These are phyloP conservation scores for Mucor lusitanicus DNA, from an alignment of 371 early-diverging fungal genomes.

Conservation along the genomic window DNA sequence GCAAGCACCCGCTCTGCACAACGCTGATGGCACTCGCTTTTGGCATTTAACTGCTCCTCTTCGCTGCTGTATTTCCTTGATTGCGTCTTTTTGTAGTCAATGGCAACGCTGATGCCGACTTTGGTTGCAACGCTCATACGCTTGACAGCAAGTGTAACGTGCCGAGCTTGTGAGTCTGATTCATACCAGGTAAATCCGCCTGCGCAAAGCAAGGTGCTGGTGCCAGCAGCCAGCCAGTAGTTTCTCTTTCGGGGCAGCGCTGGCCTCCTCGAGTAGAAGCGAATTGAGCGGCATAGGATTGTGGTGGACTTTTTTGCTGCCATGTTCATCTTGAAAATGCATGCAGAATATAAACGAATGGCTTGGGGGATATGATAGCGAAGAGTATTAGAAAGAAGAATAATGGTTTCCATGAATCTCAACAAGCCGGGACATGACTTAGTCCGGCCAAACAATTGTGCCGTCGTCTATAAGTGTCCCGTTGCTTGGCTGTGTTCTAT, in stretches of 20 bases:
- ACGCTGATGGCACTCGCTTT: conserved; percentile 42
- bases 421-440: neutral
- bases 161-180: conserved; percentile 36
- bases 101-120: conserved; percentile 47
- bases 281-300: neutral
- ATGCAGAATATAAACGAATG: neutral
- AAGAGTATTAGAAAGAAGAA: neutral
- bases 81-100: conserved; percentile 64
- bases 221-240: neutral
- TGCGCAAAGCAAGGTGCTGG: neutral
- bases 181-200: conserved; percentile 19
- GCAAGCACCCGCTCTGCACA: conserved; percentile 63
- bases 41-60: conserved; percentile 41
- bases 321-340: neutral
- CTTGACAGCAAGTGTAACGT: conserved; percentile 38
- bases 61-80: conserved; percentile 36
- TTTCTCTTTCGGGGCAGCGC: neutral
- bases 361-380: neutral
- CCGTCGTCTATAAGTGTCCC: neutral
- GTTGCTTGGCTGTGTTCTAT: neutral
- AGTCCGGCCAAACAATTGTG: neutral
- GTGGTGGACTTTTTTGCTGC: neutral
- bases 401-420: neutral
- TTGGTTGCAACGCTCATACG: conserved; percentile 46
- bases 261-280: neutral